Percentiles rank a stretch among this genome's conserved stretches.
These are phyloP conservation scores for Ochetophila trinervis DNA, from an alignment of 306 rosid species.

Conservation along the genomic window DNA sequence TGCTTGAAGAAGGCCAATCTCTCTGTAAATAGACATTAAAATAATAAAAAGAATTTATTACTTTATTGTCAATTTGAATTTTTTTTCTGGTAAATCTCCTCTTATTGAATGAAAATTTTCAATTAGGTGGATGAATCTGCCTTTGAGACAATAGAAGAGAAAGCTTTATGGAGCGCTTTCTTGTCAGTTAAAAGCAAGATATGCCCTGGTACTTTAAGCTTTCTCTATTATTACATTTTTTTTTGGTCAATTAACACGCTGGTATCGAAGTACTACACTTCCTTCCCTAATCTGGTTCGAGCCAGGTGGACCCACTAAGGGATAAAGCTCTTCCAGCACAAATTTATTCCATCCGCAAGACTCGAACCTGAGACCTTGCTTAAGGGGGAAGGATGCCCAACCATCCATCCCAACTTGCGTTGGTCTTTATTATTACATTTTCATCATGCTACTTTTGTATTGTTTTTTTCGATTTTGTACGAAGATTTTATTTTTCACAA, in stretches of 20 bases:
- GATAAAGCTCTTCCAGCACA: no score
- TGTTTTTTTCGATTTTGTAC: background rate
- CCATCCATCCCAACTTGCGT: no score
- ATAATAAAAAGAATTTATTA: background rate
- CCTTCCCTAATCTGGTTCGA: no score
- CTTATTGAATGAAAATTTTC: slow-evolving; percentile 10
- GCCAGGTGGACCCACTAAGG: no score
- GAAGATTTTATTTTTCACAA: background rate
- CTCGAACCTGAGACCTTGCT: no score
- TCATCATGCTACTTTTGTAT: background rate
- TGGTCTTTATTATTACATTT: background rate
- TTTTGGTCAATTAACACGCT: no score
- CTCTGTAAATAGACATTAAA: no score
- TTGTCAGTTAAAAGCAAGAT: slow-evolving; percentile 49
- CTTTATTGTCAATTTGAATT: background rate
- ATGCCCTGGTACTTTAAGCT: slow-evolving; percentile 45
- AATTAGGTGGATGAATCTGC: slow-evolving; percentile 68
- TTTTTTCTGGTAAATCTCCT: background rate
- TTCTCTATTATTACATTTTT: background rate
- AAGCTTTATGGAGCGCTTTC: slow-evolving; percentile 68
- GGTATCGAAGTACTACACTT: no score
- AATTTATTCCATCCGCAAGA: no score
- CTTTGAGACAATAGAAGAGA: slow-evolving; percentile 77
- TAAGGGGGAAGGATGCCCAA: no score
- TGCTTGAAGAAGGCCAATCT: no score